Evolutionary conservation across 768 basidiomycete species (phyloP).

Genomic region (Russula emetica): DNA sequence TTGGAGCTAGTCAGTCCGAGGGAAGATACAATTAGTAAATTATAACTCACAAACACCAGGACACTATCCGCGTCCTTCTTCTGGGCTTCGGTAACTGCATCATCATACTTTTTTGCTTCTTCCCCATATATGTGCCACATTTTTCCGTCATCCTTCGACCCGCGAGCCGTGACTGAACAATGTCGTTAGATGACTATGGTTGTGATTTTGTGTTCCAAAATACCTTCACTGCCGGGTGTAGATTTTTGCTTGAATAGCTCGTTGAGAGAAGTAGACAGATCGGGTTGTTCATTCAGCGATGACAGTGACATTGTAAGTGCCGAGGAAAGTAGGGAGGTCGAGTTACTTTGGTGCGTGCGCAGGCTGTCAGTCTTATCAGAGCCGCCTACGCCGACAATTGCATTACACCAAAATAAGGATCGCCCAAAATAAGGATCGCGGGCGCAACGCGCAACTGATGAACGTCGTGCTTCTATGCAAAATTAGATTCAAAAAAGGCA

Average conservation of each 20-base stretch:
- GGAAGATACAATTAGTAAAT: too few species aligned
- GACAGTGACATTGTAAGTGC: not conserved
- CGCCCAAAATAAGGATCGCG: too few species aligned
- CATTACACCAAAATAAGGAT: too few species aligned
- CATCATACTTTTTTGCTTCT: conserved; percentile 12
- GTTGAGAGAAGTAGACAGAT: not conserved
- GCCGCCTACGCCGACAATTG: too few species aligned
- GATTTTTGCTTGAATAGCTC: not conserved
- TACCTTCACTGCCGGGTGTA: not conserved
- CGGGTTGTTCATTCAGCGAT: not conserved
- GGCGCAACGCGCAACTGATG: too few species aligned
- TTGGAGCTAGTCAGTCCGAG: not conserved
- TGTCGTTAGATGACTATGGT: not conserved
- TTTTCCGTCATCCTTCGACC: not conserved
- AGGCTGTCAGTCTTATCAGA: not conserved
- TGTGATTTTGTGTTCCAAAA: not conserved
- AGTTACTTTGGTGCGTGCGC: not conserved
- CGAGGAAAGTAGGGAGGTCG: not conserved
- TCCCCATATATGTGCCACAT: conserved; percentile 19
- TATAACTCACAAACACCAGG: conserved; percentile 22
- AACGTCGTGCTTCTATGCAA: too few species aligned
- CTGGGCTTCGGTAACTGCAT: not conserved
- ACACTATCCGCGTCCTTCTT: conserved; percentile 17
- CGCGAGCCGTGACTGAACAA: too few species aligned
- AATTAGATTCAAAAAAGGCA: too few species aligned